Base-by-base conservation (phyloP, 352 stramenopile genomes). In the Achlya hypogyna region DNA sequence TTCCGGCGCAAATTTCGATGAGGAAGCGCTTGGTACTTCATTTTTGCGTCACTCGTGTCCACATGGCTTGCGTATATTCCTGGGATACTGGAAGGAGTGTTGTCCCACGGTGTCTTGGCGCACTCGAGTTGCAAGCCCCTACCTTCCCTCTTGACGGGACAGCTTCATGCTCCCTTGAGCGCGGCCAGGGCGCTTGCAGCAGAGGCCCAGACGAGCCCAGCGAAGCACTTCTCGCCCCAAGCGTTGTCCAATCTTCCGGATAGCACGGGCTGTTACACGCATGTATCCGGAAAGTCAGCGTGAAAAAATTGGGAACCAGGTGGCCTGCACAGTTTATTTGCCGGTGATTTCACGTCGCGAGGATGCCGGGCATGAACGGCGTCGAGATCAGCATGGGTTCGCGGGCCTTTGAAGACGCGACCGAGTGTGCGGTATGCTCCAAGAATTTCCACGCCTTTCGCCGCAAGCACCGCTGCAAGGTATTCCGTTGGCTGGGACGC, bases 381-480 rank as follows among this genome's bases (percentile, higher is more conserved):
- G 28, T 67, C 22, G 38, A 67, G 51, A 67, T 67, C 27, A 22
- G 22, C n/a, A 67, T 67, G 60, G 23, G 38, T 8, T 28, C 22
- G 9, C 16, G 29, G 6, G 47, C 20, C 38, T 93, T 79, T 43
- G 82, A 93, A 40, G 75, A 79, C 4, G 72, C 81, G 4, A 45
- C 59, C 62, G 85, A 93, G 68, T 93, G 85, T 71, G 78, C 72
- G 59, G 78, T 89, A 62, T 93, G 85, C 70, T 75, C 89, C 47
- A 93, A 91, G 70, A 91, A 89, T 58, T 92, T 93, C 69, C 81
- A 92, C 74, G 81, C 83, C 23, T 93, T 93, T 51, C 83, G 85
- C 31, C 81, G 82, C 65, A 93, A 92, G 60, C 83, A 93, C 65
- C 85, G 85, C 51, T 93, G 85, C 63, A 74, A 78, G 65, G 85